phyloP scores from a whole-genome alignment of 192 early-diverging fungal species.

The Gryganskiella cystojenkinii region DNA sequence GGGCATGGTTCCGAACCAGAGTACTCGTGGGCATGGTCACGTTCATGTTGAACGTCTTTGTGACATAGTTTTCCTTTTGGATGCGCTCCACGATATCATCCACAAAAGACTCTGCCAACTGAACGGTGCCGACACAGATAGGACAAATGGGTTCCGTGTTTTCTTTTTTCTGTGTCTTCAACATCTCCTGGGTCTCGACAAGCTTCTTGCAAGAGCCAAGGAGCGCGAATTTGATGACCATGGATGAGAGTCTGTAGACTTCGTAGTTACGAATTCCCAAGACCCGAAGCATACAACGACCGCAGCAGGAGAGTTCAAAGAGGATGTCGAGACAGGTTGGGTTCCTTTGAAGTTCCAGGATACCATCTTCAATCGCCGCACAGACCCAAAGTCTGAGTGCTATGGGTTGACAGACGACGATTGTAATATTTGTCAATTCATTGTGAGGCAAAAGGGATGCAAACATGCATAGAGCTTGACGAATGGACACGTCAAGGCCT shows the following conservation, averaged over 20 bases:
- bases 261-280: constrained; percentile 40
- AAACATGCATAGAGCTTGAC: too few relatives aligned
- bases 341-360: background rate
- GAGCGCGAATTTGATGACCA: constrained; percentile 28
- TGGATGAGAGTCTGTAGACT: constrained; percentile 33
- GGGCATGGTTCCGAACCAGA: constrained; percentile 52
- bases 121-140: constrained; percentile 49
- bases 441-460: too few relatives aligned
- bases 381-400: constrained; percentile 10
- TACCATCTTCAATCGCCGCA: background rate
- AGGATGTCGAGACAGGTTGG: constrained; percentile 30
- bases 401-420: background rate
- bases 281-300: constrained; percentile 51
- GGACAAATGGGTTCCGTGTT: constrained; percentile 20
- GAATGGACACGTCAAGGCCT: too few relatives aligned
- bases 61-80: constrained; percentile 40
- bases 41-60: constrained; percentile 49
- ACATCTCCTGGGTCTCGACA: background rate
- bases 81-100: constrained; percentile 33
- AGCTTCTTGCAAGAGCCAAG: background rate
- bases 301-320: constrained; percentile 40
- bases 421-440: too few relatives aligned
- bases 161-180: background rate
- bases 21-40: constrained; percentile 55
- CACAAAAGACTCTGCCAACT: constrained; percentile 38